A percentile compares a stretch with the other conserved stretches of the same genome.
These are phyloP conservation scores for Jatropha multifida DNA, from an alignment of 441 rosid genomes.

Conservation along the genomic window DNA sequence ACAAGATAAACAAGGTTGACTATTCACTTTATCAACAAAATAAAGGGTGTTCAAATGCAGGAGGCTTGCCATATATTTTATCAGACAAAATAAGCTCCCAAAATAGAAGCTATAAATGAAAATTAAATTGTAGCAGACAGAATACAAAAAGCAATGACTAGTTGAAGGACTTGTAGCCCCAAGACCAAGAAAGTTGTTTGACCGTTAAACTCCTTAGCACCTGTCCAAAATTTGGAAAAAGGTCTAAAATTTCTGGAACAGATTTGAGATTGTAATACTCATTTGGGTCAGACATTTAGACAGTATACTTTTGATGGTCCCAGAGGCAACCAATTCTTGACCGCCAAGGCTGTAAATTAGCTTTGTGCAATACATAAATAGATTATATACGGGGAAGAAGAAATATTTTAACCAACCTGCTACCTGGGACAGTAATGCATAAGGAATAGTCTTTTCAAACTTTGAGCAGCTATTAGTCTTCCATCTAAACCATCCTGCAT, in stretches of 20 bases:
- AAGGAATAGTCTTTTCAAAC: conserved; percentile 85
- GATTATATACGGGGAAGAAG: background rate
- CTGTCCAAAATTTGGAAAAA: background rate
- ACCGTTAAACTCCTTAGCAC: background rate
- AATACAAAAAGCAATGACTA: background rate
- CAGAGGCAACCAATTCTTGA: background rate
- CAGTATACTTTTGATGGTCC: background rate
- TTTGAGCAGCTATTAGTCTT: conserved; percentile 69
- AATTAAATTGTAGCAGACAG: background rate
- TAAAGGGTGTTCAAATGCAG: no score
- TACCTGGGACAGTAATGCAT: conserved; percentile 85
- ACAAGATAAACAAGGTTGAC: background rate
- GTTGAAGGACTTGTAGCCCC: background rate
- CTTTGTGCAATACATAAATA: background rate
- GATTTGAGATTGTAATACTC: background rate
- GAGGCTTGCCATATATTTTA: background rate
- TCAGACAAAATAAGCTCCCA: background rate
- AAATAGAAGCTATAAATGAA: background rate
- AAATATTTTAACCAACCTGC: conserved; percentile 53
- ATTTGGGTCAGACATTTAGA: background rate
- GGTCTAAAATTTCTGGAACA: background rate
- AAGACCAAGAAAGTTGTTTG: background rate
- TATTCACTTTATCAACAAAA: background rate
- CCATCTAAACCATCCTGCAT: conserved; percentile 81
- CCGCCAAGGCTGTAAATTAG: background rate